These are phyloP conservation scores for Lentinula sp. DNA, from an alignment of 768 basidiomycete genomes.

Conservation along the genomic window DNA sequence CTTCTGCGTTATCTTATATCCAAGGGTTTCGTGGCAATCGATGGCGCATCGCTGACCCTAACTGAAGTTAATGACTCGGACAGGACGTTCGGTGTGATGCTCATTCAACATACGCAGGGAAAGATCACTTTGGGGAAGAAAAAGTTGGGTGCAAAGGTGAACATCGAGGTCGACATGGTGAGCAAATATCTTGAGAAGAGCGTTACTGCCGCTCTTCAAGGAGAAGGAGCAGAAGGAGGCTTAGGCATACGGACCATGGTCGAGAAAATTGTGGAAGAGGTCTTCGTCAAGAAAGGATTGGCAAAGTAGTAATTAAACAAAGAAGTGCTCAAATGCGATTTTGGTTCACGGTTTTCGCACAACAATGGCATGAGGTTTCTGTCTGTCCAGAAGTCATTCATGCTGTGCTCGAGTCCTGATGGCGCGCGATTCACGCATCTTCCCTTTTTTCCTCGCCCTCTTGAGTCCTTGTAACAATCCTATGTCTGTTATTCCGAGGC, in stretches of 20 bases:
- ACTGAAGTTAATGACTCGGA: constrained; percentile 65
- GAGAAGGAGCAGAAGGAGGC: constrained; percentile 46
- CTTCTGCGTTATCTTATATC: constrained; percentile 80
- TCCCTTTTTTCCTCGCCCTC: no score
- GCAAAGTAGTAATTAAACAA: constrained; percentile 8
- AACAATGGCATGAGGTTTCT: no score
- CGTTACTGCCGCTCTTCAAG: constrained; percentile 60
- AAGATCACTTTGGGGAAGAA: constrained; percentile 81
- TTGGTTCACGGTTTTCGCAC: no score
- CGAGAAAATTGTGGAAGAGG: constrained; percentile 52
- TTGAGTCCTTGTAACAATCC: no score
- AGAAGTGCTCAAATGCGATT: neutral
- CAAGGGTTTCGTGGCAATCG: constrained; percentile 93
- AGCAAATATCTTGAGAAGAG: constrained; percentile 90
- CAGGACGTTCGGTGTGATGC: constrained; percentile 82
- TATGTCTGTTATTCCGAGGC: no score
- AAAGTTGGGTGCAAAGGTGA: constrained; percentile 72
- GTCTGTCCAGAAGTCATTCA: neutral
- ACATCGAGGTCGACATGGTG: constrained; percentile 94
- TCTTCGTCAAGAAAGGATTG: constrained; percentile 40
- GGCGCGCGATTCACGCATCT: no score
- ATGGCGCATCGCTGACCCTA: constrained; percentile 90
- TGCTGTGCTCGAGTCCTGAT: neutral
- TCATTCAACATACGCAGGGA: constrained; percentile 90
- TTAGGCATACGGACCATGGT: constrained; percentile 43